These are phyloP conservation scores for Bjerkandera adusta DNA, from an alignment of 1,284 basidiomycete genomes.

Conservation along the genomic window DNA sequence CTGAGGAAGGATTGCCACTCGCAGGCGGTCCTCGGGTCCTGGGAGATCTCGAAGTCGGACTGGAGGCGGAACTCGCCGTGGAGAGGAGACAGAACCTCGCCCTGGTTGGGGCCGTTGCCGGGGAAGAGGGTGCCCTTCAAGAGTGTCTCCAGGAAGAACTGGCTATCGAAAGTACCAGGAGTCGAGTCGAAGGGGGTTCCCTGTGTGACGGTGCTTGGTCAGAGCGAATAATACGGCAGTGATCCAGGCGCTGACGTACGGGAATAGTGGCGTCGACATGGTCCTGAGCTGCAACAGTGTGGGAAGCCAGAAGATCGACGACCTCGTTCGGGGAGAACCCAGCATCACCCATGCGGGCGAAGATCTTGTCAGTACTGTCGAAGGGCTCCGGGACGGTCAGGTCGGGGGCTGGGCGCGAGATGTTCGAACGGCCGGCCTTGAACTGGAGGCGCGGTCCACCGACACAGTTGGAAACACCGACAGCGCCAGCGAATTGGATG, in stretches of 20 bases:
- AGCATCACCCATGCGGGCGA: slow-evolving; percentile 27
- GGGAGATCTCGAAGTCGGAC: slow-evolving; percentile 2
- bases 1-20: slow-evolving; percentile 8
- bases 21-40: slow-evolving; percentile 1
- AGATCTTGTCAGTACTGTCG: slow-evolving; percentile 22
- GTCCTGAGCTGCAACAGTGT: slow-evolving; percentile 25
- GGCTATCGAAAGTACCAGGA: slow-evolving; percentile 28
- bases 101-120: slow-evolving; percentile 18
- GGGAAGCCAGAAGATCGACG: slow-evolving; percentile 25
- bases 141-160: slow-evolving; percentile 31
- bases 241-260: too few species aligned
- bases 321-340: slow-evolving; percentile 26
- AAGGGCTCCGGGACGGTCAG: slow-evolving; percentile 23
- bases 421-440: slow-evolving; percentile 26
- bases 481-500: slow-evolving; percentile 42
- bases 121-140: slow-evolving; percentile 21
- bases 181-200: slow-evolving; percentile 30
- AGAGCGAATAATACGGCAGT: slow-evolving; percentile 24
- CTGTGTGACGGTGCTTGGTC: slow-evolving; percentile 11
- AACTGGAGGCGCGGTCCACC: slow-evolving; percentile 28
- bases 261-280: slow-evolving; percentile 24
- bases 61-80: background rate
- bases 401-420: slow-evolving; percentile 20
- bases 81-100: slow-evolving; percentile 2
- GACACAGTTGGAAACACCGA: slow-evolving; percentile 36